These are phyloP conservation scores for Sinapis alba DNA, from an alignment of 441 rosid genomes.

Conservation along the genomic window DNA sequence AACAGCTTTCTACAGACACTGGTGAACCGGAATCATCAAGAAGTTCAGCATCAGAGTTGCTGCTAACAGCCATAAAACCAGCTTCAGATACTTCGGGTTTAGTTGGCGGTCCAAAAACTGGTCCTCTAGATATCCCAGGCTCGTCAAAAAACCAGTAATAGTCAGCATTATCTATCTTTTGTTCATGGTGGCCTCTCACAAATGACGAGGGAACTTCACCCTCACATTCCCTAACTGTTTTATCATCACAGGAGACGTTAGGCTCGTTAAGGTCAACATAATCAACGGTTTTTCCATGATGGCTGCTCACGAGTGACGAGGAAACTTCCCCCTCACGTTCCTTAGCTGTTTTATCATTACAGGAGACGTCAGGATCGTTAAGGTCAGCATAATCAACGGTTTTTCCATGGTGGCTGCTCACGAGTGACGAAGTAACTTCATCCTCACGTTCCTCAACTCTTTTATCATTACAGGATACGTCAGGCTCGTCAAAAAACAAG, in stretches of 20 bases:
- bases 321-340: slow-evolving; percentile 47
- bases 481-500: neutral
- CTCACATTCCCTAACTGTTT: neutral
- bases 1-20: slow-evolving; percentile 83
- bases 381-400: slow-evolving; percentile 60
- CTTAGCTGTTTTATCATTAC: slow-evolving; percentile 48
- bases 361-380: slow-evolving; percentile 71
- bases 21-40: slow-evolving; percentile 86
- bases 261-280: neutral
- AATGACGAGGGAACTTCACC: slow-evolving; percentile 31
- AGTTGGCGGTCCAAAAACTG: slow-evolving; percentile 60
- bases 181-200: too few relatives aligned
- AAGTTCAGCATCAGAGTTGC: slow-evolving; percentile 75
- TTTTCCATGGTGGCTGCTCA: slow-evolving; percentile 47
- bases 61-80: neutral
- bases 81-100: slow-evolving; percentile 36
- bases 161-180: too few relatives aligned
- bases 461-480: neutral
- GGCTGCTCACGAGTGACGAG: neutral
- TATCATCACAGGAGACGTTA: neutral
- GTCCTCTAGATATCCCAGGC: slow-evolving; percentile 59
- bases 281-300: neutral
- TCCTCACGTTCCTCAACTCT: neutral
- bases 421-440: slow-evolving; percentile 27
- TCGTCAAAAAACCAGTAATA: too few relatives aligned